Percentiles rank a stretch among this genome's conserved stretches.
phyloP scores from a whole-genome alignment of 1,139 yeast genomes.

The Blastobotrys petasosporus region DNA sequence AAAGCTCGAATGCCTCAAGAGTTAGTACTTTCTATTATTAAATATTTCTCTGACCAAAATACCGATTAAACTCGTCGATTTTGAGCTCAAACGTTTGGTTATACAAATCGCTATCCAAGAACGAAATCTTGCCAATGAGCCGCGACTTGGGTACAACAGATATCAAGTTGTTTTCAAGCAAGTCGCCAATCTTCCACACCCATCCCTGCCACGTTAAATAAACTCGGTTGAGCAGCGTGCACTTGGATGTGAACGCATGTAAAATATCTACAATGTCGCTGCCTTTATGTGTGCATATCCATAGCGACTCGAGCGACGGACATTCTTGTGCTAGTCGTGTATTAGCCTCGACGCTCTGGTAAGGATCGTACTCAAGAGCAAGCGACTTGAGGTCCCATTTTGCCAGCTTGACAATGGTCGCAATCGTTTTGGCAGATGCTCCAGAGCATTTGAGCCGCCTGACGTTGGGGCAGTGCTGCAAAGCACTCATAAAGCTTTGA shows the following conservation, averaged over 20 bases:
- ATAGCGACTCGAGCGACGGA: slow-evolving; percentile 6
- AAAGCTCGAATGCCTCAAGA: slow-evolving; percentile 7
- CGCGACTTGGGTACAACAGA: slow-evolving; percentile 2
- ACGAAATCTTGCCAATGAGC: slow-evolving; percentile 9
- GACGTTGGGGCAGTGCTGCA: slow-evolving; percentile 10
- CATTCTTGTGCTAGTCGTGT: slow-evolving; percentile 5
- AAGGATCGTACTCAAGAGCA: slow-evolving; percentile 11
- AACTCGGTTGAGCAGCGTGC: slow-evolving; percentile 3
- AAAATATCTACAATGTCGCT: slow-evolving; percentile 6
- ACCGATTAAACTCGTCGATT: slow-evolving; percentile 7
- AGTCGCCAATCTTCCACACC: slow-evolving; percentile 12
- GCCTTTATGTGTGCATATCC: slow-evolving; percentile 11
- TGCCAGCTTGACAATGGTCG: slow-evolving; percentile 8
- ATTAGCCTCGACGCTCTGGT: not conserved
- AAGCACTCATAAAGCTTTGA: slow-evolving; percentile 4
- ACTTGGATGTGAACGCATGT: slow-evolving; percentile 7
- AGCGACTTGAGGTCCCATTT: slow-evolving; percentile 9
- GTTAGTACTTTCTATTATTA: too few relatives aligned
- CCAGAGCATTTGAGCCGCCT: slow-evolving; percentile 12
- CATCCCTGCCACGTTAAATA: slow-evolving; percentile 13
- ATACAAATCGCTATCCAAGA: slow-evolving; percentile 11
- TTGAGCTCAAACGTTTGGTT: slow-evolving; percentile 11
- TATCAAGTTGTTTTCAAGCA: slow-evolving; percentile 7
- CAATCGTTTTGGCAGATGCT: slow-evolving; percentile 7
- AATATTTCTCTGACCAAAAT: too few relatives aligned